Base-by-base conservation (phyloP, 257 asterid species). In the Capsicum chinense region DNA sequence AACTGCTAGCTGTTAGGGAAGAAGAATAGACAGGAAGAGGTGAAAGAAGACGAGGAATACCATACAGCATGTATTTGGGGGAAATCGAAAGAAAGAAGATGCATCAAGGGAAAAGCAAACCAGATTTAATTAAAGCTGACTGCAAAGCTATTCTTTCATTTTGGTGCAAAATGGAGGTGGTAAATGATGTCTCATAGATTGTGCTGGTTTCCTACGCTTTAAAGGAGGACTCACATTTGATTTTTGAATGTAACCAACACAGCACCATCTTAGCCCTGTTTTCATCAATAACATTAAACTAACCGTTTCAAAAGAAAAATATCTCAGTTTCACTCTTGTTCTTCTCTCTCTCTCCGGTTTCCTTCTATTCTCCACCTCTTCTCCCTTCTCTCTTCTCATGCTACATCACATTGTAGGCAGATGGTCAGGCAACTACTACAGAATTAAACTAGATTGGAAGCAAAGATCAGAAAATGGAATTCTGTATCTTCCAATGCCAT, bases 241-340 rank as follows among this genome's bases (percentile, higher is more conserved):
- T 63, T 63, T 63, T 63, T 63, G 42, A 63, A 63, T 63, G 69
- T 21, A 63, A 63, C 42, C 39, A 63, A 21, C 69, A 63, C 39
- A 63, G 4, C 42, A 63, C 69, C 42, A 63, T 63, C 42, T 10
- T 21, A 63, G 42, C 21, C 39, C 42, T 21, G 16, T 26, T 63
- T 63, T 63, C 42, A 26, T 63, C 37, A 63, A 63, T 12, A 63
- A 62, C 14, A 62, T 21, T 21, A 12, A 63, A 63, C 69, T 19
- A 42, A 63, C 69, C 16, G 8, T 63, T 63, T 63, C 69, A 63
- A 21, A 17, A 21, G 69, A 63, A 63, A 63, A 63, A 63, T 21
- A 63, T 63, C 42, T 0, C 42, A 63, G 69, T 63, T 63, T 63
- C 35, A 8, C 69, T 63, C 69, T 21, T 63, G 69, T 21, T 63